Evolutionary conservation across 2,329 filamentous ascomycete genomes (phyloP).

Genomic region (Cryphonectria japonica): DNA sequence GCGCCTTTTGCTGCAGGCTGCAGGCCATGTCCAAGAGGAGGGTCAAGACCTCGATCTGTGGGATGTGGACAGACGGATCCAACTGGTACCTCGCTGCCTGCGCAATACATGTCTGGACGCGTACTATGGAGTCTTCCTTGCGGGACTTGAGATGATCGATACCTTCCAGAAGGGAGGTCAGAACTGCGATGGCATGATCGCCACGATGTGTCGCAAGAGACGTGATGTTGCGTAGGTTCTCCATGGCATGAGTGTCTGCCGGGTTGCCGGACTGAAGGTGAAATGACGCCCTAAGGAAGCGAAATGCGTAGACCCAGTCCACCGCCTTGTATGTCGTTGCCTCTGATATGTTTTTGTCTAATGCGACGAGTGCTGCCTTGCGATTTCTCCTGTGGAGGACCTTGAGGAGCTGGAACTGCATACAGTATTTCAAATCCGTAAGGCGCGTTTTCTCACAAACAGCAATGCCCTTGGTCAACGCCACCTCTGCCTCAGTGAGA

Average conservation of each 20-base stretch:
- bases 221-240: slow-evolving; percentile 69
- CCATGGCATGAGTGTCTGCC: slow-evolving; percentile 66
- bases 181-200: slow-evolving; percentile 67
- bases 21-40: slow-evolving; percentile 73
- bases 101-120: slow-evolving; percentile 75
- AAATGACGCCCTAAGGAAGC: slow-evolving; percentile 72
- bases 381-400: slow-evolving; percentile 71
- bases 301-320: slow-evolving; percentile 77
- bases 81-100: slow-evolving; percentile 73
- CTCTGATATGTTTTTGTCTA: slow-evolving; percentile 71
- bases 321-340: slow-evolving; percentile 69
- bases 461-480: slow-evolving; percentile 71
- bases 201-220: slow-evolving; percentile 61
- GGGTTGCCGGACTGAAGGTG: slow-evolving; percentile 64
- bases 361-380: slow-evolving; percentile 72
- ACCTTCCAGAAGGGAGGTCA: slow-evolving; percentile 70
- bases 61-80: slow-evolving; percentile 63
- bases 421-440: slow-evolving; percentile 73
- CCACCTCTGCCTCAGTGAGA: slow-evolving; percentile 71
- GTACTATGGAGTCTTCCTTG: slow-evolving; percentile 68
- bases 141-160: slow-evolving; percentile 68
- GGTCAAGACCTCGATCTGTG: slow-evolving; percentile 68
- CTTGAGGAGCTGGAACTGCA: slow-evolving; percentile 74
- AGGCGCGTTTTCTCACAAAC: slow-evolving; percentile 69
- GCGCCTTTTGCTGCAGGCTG: slow-evolving; percentile 65